These are phyloP conservation scores for Nitzschia palea DNA, from an alignment of 108 stramenopile species.

Conservation along the genomic window DNA sequence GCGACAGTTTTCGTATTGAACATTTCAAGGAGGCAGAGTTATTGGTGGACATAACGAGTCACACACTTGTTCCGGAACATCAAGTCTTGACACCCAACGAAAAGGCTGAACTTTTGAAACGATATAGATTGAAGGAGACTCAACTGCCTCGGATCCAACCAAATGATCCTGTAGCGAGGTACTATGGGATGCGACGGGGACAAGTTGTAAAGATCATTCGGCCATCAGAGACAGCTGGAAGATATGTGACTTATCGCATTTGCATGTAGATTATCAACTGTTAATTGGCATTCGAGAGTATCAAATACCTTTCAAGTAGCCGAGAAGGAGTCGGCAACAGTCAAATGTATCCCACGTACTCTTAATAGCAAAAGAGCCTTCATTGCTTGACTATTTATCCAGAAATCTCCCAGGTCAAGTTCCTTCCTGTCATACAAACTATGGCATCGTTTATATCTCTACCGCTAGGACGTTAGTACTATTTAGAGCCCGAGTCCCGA, in stretches of 20 bases:
- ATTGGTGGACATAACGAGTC: constrained; percentile 98
- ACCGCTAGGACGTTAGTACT: too few species aligned
- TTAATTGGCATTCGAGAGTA: too few species aligned
- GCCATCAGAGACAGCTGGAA: constrained; percentile 98
- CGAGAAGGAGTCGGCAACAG: too few species aligned
- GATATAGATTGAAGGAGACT: constrained; percentile 96
- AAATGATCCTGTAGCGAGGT: constrained; percentile 97
- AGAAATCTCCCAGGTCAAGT: too few species aligned
- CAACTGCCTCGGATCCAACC: constrained; percentile 99
- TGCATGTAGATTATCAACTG: constrained; percentile 73
- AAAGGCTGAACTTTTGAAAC: constrained; percentile 91
- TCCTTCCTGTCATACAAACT: too few species aligned
- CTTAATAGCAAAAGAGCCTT: too few species aligned
- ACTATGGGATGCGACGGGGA: constrained; percentile 97
- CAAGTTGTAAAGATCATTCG: constrained; percentile 99
- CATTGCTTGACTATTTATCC: too few species aligned
- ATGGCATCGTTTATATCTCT: too few species aligned
- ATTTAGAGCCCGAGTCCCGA: too few species aligned
- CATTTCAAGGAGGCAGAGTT: constrained; percentile 98
- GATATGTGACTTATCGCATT: constrained; percentile 99
- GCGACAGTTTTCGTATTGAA: constrained; percentile 87
- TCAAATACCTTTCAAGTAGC: too few species aligned
- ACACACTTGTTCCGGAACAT: constrained; percentile 93
- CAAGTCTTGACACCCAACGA: constrained; percentile 91
- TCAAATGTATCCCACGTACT: too few species aligned